Conservation (phyloP, 1,139 yeast species). For the Taphrina wiesneri region DNA sequence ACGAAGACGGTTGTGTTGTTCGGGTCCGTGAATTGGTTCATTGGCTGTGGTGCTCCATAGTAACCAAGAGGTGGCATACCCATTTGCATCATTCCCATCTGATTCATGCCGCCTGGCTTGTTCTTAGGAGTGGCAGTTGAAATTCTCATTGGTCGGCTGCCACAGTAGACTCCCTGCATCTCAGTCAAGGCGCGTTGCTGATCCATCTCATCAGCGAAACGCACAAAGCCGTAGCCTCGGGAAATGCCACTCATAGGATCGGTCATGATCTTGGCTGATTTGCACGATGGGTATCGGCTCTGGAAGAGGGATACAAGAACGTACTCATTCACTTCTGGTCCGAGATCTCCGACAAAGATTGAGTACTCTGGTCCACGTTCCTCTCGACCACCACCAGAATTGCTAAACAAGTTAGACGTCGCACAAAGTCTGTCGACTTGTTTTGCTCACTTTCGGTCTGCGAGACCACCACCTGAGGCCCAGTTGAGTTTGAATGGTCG, state of each 20-base stretch:
- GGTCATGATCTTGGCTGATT: slow-evolving; percentile 82
- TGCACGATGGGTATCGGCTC: slow-evolving; percentile 68
- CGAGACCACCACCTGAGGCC: slow-evolving; percentile 73
- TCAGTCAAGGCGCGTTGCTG: slow-evolving; percentile 73
- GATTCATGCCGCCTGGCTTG: slow-evolving; percentile 44
- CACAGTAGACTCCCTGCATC: slow-evolving; percentile 77
- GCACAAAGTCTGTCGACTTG: neutral
- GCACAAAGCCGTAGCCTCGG: slow-evolving; percentile 90
- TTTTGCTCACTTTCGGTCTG: slow-evolving; percentile 41
- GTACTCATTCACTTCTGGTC: slow-evolving; percentile 73
- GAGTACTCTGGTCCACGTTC: slow-evolving; percentile 61
- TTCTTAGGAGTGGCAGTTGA: slow-evolving; percentile 71
- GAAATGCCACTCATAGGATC: slow-evolving; percentile 75
- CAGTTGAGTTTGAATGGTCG: slow-evolving; percentile 74
- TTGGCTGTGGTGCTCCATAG: slow-evolving; percentile 47
- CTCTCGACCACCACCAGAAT: slow-evolving; percentile 39
- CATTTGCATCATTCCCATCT: slow-evolving; percentile 42
- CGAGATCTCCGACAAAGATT: slow-evolving; percentile 82
- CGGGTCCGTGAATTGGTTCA: slow-evolving; percentile 67
- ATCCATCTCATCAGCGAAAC: slow-evolving; percentile 70
- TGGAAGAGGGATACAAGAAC: slow-evolving; percentile 64
- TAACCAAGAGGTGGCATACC: slow-evolving; percentile 45
- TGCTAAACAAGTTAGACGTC: neutral
- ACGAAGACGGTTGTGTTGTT: slow-evolving; percentile 91
- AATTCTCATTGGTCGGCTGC: slow-evolving; percentile 75